Evolutionary conservation across 352 stramenopile species (phyloP).

Genomic region (Phytophthora litchii): DNA sequence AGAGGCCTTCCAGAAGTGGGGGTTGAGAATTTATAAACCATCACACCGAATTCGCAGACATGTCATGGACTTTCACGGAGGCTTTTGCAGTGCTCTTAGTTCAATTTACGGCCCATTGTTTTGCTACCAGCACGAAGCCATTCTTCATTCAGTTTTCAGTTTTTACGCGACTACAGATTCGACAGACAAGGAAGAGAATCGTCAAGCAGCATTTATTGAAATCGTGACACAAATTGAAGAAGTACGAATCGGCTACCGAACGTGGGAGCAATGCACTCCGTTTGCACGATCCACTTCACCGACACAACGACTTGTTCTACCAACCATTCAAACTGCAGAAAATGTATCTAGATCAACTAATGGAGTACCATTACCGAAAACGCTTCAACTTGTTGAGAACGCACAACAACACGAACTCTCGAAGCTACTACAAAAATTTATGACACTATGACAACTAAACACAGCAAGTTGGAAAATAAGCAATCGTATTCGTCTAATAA

Average conservation of each 20-base stretch:
- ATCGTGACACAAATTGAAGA: constrained; percentile 70
- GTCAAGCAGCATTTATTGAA: constrained; percentile 54
- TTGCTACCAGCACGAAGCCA: constrained; percentile 53
- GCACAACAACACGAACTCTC: constrained; percentile 53
- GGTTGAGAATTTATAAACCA: constrained; percentile 51
- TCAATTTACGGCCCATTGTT: constrained; percentile 60
- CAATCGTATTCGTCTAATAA: no score
- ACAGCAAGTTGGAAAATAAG: no score
- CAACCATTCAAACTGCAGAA: constrained; percentile 13
- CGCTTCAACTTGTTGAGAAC: constrained; percentile 46
- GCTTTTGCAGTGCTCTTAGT: constrained; percentile 57
- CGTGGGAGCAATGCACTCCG: constrained; percentile 54
- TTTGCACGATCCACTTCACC: constrained; percentile 1
- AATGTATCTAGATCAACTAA: background rate
- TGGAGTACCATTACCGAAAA: constrained; percentile 9
- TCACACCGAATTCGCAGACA: constrained; percentile 46
- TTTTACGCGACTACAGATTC: constrained; percentile 24
- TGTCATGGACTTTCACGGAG: constrained; percentile 62
- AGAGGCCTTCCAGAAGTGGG: constrained; percentile 68
- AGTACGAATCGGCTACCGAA: constrained; percentile 41
- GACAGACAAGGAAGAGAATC: constrained; percentile 45
- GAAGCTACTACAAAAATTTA: constrained; percentile 50
- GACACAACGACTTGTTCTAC: background rate
- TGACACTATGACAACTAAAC: constrained; percentile 28
- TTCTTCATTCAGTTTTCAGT: constrained; percentile 48